A percentile compares a stretch with the other conserved stretches of the same genome.
phyloP scores from a whole-genome alignment of 306 rosid species.

The Lablab purpureus region DNA sequence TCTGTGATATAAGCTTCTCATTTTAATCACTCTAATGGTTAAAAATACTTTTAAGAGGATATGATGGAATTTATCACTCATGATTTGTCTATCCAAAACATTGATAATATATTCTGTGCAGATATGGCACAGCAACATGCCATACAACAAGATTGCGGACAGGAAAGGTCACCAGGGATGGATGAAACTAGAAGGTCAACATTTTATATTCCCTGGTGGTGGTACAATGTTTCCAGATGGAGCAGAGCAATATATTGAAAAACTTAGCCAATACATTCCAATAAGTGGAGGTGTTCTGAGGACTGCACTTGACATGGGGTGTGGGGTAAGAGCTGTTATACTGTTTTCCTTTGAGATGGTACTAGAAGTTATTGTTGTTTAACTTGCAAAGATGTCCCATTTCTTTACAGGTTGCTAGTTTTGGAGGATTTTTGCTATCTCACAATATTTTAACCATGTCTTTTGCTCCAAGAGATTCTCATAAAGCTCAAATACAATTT shows the following conservation, averaged over 20 bases:
- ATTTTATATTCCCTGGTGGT: conserved; percentile 97
- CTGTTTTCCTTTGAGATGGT: conserved; percentile 24
- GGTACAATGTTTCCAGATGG: conserved; percentile 99
- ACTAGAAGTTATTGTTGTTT: conserved; percentile 3
- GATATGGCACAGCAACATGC: conserved; percentile 97
- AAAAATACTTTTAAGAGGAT: not conserved
- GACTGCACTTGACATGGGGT: conserved; percentile 98
- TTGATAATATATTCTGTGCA: conserved; percentile 49
- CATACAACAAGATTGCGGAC: conserved; percentile 93
- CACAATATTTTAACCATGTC: conserved; percentile 80
- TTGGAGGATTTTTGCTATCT: conserved; percentile 86
- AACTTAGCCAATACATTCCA: conserved; percentile 90
- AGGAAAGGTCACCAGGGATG: conserved; percentile 99
- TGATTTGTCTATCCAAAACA: conserved; percentile 37
- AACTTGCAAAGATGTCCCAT: conserved; percentile 27
- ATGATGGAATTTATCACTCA: not conserved
- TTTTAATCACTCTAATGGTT: no score
- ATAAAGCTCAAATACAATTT: conserved; percentile 96
- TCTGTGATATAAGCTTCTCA: not conserved
- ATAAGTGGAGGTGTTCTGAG: conserved; percentile 71
- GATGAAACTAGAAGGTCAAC: conserved; percentile 89
- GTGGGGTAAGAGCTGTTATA: conserved; percentile 73
- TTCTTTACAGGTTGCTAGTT: conserved; percentile 88
- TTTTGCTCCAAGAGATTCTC: conserved; percentile 99
- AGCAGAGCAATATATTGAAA: conserved; percentile 87